Evolutionary conservation across 352 stramenopile species (phyloP).

Genomic region (Phytopythium aichiense): DNA sequence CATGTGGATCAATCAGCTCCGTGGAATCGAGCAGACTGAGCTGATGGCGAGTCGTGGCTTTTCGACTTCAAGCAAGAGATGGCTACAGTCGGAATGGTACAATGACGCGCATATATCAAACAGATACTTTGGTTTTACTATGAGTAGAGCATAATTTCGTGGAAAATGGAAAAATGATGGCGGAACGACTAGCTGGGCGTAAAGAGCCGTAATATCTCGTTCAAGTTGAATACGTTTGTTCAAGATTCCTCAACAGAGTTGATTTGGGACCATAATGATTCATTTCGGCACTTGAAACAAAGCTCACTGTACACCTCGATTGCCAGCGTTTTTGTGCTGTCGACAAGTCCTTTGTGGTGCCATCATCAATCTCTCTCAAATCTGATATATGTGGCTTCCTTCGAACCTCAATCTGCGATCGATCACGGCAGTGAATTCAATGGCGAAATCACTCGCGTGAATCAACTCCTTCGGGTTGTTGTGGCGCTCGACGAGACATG

Average conservation of each 20-base stretch:
- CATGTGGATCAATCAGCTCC: no score
- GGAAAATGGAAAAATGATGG: not conserved
- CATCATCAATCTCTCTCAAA: conserved; percentile 3
- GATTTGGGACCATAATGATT: not conserved
- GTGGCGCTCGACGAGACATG: no score
- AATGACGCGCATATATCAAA: not conserved
- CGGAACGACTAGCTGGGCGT: not conserved
- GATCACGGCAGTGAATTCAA: no score
- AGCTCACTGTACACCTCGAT: not conserved
- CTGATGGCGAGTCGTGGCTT: not conserved
- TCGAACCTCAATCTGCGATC: no score
- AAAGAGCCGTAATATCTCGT: not conserved
- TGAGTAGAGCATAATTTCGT: not conserved
- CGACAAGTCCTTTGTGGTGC: not conserved
- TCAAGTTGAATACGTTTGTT: not conserved
- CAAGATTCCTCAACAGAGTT: not conserved
- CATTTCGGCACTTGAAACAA: not conserved
- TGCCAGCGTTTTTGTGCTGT: not conserved
- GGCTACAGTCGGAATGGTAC: not conserved
- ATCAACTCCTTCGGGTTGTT: no score
- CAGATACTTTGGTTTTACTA: not conserved
- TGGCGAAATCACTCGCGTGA: no score
- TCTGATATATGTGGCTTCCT: not conserved
- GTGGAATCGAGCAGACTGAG: no score
- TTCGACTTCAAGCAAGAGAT: conserved; percentile 1